Evolutionary conservation across 106 monocot genomes (phyloP).

Genomic region (Chionographis japonica): DNA sequence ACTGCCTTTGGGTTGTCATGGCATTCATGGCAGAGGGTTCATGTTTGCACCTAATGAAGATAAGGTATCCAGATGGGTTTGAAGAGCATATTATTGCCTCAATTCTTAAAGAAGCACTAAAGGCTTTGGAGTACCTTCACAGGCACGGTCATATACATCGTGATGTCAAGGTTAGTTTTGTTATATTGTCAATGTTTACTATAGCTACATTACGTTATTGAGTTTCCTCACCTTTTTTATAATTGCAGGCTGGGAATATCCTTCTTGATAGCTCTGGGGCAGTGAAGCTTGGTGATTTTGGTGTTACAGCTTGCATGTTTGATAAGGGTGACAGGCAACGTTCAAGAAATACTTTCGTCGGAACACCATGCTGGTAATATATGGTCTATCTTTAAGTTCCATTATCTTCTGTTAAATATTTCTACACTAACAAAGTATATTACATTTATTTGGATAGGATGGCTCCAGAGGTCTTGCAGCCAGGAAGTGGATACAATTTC

Average conservation of each 20-base stretch:
- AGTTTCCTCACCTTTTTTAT: neutral
- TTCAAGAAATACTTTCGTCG: slow-evolving; percentile 89
- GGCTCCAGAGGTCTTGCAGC: slow-evolving; percentile 99
- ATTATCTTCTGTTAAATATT: neutral
- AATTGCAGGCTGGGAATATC: slow-evolving; percentile 87
- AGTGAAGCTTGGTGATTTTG: slow-evolving; percentile 94
- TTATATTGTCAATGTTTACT: neutral
- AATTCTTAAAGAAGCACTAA: slow-evolving; percentile 88
- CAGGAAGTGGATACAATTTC: slow-evolving; percentile 92
- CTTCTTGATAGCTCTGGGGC: slow-evolving; percentile 78
- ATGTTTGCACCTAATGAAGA: slow-evolving; percentile 96
- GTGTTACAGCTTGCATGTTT: slow-evolving; percentile 96
- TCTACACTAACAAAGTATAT: neutral
- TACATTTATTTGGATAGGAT: slow-evolving; percentile 50
- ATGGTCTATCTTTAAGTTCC: neutral
- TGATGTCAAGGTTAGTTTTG: slow-evolving; percentile 79
- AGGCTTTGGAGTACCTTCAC: slow-evolving; percentile 95
- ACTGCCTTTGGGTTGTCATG: slow-evolving; percentile 91
- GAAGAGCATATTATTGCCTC: slow-evolving; percentile 80
- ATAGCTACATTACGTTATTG: neutral
- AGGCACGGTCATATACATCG: slow-evolving; percentile 94
- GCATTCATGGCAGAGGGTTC: slow-evolving; percentile 98
- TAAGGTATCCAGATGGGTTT: slow-evolving; percentile 86
- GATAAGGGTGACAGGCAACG: slow-evolving; percentile 86
- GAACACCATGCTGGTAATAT: slow-evolving; percentile 91